phyloP scores from a whole-genome alignment of 805 yeast genomes.

The Wickerhamiella dianesei region DNA sequence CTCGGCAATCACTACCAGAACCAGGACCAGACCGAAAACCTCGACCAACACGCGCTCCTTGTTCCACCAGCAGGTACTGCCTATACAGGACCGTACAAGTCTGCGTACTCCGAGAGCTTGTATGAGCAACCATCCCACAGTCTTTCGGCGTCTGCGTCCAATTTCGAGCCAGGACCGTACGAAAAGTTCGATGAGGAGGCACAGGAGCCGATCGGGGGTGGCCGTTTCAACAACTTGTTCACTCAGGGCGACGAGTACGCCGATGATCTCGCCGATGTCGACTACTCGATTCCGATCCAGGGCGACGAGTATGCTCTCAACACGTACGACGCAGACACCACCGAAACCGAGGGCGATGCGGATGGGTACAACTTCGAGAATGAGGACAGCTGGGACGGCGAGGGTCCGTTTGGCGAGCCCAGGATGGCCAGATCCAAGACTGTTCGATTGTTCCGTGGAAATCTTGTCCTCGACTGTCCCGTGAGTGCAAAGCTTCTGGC shows the following conservation, averaged over 20 bases:
- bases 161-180: not conserved
- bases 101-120: not conserved
- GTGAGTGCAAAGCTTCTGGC: slow-evolving; percentile 55
- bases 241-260: slow-evolving; percentile 14
- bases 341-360: slow-evolving; percentile 10
- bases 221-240: not conserved
- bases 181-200: slow-evolving; percentile 1
- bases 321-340: slow-evolving; percentile 18
- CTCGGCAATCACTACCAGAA: not conserved
- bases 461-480: slow-evolving; percentile 78
- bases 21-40: not conserved
- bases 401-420: slow-evolving; percentile 19
- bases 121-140: not conserved
- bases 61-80: not conserved
- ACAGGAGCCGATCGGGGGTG: not conserved
- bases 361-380: slow-evolving; percentile 1
- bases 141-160: not conserved
- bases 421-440: slow-evolving; percentile 29
- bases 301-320: slow-evolving; percentile 29
- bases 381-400: not conserved
- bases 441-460: slow-evolving; percentile 54
- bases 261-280: slow-evolving; percentile 20
- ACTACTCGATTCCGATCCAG: slow-evolving; percentile 25
- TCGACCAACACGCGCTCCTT: slow-evolving; percentile 1
- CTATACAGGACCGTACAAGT: not conserved